Conservation (phyloP, 1,284 basidiomycete species). For the Singerocomus rubriflavus region DNA sequence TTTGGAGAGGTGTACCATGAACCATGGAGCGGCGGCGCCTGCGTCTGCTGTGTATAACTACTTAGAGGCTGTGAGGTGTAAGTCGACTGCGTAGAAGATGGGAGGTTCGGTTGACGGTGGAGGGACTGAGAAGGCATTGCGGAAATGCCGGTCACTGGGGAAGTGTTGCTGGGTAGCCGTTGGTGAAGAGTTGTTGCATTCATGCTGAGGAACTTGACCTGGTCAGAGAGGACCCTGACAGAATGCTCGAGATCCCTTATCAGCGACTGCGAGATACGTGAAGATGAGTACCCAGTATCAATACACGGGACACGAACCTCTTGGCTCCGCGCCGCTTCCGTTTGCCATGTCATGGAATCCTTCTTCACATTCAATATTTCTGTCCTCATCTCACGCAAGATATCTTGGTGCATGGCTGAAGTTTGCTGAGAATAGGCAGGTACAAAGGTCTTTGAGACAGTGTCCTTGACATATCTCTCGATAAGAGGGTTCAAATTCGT, state of each 20-base stretch:
- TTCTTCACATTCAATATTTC: conserved; percentile 75
- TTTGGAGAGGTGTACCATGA: conserved; percentile 52
- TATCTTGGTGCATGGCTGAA: conserved; percentile 69
- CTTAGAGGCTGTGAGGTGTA: conserved; percentile 28
- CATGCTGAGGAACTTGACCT: conserved; percentile 72
- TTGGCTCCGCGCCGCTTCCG: conserved; percentile 67
- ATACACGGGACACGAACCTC: conserved; percentile 49
- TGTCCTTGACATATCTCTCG: conserved; percentile 77
- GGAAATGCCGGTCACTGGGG: conserved; percentile 24
- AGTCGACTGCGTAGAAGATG: conserved; percentile 37
- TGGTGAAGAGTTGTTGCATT: conserved; percentile 40
- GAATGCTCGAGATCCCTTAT: conserved; percentile 77
- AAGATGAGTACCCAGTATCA: conserved; percentile 7
- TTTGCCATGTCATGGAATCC: conserved; percentile 75
- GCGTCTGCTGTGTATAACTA: conserved; percentile 38
- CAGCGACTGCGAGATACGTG: conserved; percentile 44
- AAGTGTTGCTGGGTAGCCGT: conserved; percentile 25
- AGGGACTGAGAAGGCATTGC: conserved; percentile 29
- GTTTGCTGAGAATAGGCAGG: conserved; percentile 72
- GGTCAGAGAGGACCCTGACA: conserved; percentile 67
- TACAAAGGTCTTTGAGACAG: conserved; percentile 66
- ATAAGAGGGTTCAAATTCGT: conserved; percentile 66
- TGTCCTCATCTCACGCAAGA: conserved; percentile 65
- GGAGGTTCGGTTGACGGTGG: conserved; percentile 43
- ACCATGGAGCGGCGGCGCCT: conserved; percentile 44